Base-by-base conservation (phyloP, 768 basidiomycete genomes). In the Termitomyces titanicus region DNA sequence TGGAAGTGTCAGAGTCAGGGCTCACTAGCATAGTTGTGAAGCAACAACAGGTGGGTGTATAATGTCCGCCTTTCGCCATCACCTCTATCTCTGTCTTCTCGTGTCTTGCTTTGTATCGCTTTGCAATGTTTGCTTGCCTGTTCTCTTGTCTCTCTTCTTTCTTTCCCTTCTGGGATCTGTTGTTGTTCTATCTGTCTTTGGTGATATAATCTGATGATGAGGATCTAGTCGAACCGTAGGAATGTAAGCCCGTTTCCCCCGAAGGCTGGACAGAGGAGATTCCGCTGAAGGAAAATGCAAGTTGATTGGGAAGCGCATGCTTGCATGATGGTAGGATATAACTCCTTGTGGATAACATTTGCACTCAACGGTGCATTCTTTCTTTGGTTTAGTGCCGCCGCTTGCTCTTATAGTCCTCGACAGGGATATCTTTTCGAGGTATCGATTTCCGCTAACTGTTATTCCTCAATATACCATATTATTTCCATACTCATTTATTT, bases 21-120 rank as follows among this genome's bases (percentile, higher is more conserved):
- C 37, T 53, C 8, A 27, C 33, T 58, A 50, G 8, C 48, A 25
- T 54, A 51, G 11, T 54, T 15, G 57, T 58, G 42, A 18, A 50
- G 37, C 47, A 45, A 17, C 52, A 58, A 17, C 52, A 58, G 57
- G 57, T 58, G 37, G 43, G 57, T 54, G 39, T 20, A 53, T 58
- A 12, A 54, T 25, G 11, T 43, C 40, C 25, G 22, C 37, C 10
- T 27, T 24, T n/a, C 22, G n/a, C 39, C 15, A 18, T n/a, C 29
- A 29, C 29, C 29, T 29, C 29, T 29, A 29, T 29, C 29, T 29
- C 9, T 29, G 29, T 29, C 29, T n/a, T 40, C 9, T 29, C 42
- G 31, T 40, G 13, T 48, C 34, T 13, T 18, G 24, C 40, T 42
- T 33, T 48, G 22, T 49, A 29, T 49, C 25, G 29, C 44, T 54